Conservation (phyloP, 768 basidiomycete genomes). For the Russula griseocarnosa region DNA sequence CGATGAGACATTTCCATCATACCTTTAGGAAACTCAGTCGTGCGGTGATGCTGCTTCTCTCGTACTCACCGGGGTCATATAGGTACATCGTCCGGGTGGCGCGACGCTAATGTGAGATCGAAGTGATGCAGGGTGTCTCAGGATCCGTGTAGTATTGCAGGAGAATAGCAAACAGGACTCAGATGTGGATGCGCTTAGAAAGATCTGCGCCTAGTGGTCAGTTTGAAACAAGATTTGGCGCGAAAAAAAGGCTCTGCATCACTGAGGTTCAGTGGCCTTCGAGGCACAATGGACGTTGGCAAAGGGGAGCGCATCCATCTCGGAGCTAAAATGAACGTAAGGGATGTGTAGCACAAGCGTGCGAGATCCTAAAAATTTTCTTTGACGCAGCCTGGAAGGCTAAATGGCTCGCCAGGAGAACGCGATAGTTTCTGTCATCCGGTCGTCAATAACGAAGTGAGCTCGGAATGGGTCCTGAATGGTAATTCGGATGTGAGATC, state of each 20-base stretch:
- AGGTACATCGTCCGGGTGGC: neutral
- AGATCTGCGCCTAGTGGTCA: neutral
- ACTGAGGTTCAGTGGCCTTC: neutral
- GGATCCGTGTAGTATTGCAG: neutral
- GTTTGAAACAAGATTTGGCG: neutral
- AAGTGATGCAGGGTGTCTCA: neutral
- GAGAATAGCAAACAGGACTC: no score
- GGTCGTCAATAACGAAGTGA: neutral
- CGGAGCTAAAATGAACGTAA: no score
- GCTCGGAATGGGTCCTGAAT: neutral
- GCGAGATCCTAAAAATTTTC: no score
- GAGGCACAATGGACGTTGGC: neutral
- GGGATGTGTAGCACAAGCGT: no score
- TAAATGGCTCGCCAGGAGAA: no score
- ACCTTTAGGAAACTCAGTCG: no score
- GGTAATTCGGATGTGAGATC: neutral
- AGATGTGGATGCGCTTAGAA: no score
- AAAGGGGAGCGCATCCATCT: no score
- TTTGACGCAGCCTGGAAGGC: no score
- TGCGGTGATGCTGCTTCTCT: neutral
- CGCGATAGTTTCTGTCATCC: no score
- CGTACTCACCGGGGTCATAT: neutral
- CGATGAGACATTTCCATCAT: no score
- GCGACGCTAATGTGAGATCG: neutral
- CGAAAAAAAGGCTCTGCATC: neutral